Conservation (phyloP, 805 yeast genomes). For the Zygosaccharomyces bailii region DNA sequence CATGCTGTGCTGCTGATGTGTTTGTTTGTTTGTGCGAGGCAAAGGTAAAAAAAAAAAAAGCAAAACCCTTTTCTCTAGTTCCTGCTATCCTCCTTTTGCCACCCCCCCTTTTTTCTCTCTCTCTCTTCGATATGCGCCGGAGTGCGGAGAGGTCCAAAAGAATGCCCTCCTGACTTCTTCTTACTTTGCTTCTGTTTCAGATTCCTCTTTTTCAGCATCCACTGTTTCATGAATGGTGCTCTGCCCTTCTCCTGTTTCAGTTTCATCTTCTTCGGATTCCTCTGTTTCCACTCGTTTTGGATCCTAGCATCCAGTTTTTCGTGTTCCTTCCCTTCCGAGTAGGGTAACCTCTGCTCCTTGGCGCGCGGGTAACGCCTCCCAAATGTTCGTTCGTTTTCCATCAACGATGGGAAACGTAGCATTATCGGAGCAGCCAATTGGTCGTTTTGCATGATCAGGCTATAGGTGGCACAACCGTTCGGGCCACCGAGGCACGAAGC, state of each 20-base stretch:
- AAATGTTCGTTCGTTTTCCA: not conserved
- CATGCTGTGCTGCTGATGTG: not conserved
- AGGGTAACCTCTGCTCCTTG: constrained; percentile 1
- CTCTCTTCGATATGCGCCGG: not conserved
- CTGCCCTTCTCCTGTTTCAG: constrained; percentile 6
- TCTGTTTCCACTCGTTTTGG: constrained; percentile 1
- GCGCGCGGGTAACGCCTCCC: not conserved
- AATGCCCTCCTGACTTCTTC: too few species aligned
- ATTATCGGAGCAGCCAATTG: constrained; percentile 1
- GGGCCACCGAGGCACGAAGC: not conserved
- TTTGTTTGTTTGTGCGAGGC: not conserved
- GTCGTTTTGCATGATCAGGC: constrained; percentile 4
- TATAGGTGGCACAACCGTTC: not conserved
- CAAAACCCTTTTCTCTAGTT: not conserved
- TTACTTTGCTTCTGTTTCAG: not conserved
- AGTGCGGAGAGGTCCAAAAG: not conserved
- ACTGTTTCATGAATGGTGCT: not conserved
- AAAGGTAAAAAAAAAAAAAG: not conserved
- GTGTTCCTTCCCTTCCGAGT: not conserved
- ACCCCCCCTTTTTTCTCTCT: not conserved
- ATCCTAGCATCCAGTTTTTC: not conserved
- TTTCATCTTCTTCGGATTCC: not conserved
- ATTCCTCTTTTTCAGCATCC: not conserved
- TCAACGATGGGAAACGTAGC: not conserved
- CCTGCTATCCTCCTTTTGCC: not conserved